Evolutionary conservation across 2,329 filamentous ascomycete species (phyloP), one percentile per base, ranked within the genome.

Genomic region (Cyphellophora europaea): DNA sequence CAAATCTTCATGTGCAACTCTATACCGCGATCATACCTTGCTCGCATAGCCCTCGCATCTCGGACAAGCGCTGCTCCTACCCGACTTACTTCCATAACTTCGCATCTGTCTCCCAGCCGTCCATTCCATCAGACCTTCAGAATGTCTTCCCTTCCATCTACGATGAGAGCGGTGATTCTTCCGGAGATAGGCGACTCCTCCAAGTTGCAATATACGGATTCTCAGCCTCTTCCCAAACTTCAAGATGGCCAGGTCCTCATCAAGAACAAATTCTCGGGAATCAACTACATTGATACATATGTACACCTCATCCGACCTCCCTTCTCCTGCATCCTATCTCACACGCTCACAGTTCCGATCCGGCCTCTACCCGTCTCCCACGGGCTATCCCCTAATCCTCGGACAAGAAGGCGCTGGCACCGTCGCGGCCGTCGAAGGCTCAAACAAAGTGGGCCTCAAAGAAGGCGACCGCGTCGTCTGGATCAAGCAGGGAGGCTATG

Each of bases 251-350:
- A 93, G 47, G 60, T 94, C 14, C 72, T 94, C 3, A 74, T 94
- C 39, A 82, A 80, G 60, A 93, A 93, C 59, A 74, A 79, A 44
- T 82, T 74, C 54, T 69, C 81, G 32, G 88, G 87, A 40, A 66
- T 94, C 42, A 94, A 94, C 62, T 94, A 74, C 62, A 93, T 94
- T 52, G 88, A 94, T 60, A 93, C 74, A 25, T 93, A 94, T 63
- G n/a, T n/a, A n/a, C n/a, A n/a, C n/a, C n/a, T n/a, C n/a, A n/a
- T n/a, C n/a, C n/a, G n/a, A n/a, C n/a, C n/a, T n/a, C n/a, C n/a
- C n/a, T n/a, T n/a, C n/a, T n/a, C n/a, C n/a, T n/a, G n/a, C n/a
- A n/a, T n/a, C n/a, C n/a, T n/a, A n/a, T n/a, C n/a, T n/a, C n/a
- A n/a, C n/a, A n/a, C n/a, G n/a, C n/a, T n/a, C n/a, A n/a, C n/a